phyloP scores from a whole-genome alignment of 1,284 basidiomycete species.

The Taiwanofungus camphoratus region DNA sequence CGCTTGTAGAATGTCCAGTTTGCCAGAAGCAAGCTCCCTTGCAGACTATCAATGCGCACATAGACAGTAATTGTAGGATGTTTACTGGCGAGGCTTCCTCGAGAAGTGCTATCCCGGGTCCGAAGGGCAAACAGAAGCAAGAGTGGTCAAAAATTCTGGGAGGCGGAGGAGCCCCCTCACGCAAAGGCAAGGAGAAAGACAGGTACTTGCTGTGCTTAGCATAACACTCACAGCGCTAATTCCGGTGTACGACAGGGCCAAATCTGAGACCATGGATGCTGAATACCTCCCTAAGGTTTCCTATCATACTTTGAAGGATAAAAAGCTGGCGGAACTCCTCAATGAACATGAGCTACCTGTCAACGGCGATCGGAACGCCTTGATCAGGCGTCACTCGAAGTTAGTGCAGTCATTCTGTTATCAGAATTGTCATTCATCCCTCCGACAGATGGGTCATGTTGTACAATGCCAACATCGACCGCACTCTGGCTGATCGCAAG shows the following conservation, averaged over 20 bases:
- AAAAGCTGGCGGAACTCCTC: constrained; percentile 54
- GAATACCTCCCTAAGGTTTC: constrained; percentile 58
- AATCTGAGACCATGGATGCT: constrained; percentile 15
- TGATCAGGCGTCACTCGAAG: constrained; percentile 57
- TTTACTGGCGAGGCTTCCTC: constrained; percentile 12
- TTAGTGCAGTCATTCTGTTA: constrained; percentile 24
- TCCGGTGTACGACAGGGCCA: constrained; percentile 5
- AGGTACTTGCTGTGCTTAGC: constrained; percentile 11
- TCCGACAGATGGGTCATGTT: constrained; percentile 55
- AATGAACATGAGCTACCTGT: constrained; percentile 43
- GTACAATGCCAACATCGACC: constrained; percentile 69
- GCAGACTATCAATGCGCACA: constrained; percentile 49
- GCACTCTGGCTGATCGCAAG: constrained; percentile 39
- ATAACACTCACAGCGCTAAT: not conserved
- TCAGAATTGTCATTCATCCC: not conserved
- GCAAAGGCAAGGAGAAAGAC: constrained; percentile 29
- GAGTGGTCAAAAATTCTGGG: constrained; percentile 51
- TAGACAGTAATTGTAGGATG: constrained; percentile 48
- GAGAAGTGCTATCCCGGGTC: not conserved
- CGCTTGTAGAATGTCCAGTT: constrained; percentile 49
- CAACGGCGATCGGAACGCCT: constrained; percentile 44
- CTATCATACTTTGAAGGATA: constrained; percentile 60
- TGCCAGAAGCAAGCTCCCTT: constrained; percentile 42
- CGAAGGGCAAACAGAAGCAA: constrained; percentile 27
- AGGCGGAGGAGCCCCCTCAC: constrained; percentile 11